phyloP scores from a whole-genome alignment of 208 protist species.

The Phytomonas sp. region DNA sequence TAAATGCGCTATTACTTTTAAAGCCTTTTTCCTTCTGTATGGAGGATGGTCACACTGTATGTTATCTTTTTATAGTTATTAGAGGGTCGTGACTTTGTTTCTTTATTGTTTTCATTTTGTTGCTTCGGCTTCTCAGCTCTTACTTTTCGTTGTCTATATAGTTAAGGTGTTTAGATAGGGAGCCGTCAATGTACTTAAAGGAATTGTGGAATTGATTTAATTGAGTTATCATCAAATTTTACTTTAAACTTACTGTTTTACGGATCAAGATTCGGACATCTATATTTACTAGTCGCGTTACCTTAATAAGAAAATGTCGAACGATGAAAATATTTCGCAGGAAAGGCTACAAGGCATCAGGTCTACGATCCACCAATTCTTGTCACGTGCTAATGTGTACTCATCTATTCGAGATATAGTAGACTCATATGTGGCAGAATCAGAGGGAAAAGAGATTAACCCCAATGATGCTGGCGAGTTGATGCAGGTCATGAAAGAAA shows the following conservation, averaged over 20 bases:
- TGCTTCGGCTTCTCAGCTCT: neutral
- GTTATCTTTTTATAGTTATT: neutral
- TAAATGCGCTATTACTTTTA: constrained; percentile 4
- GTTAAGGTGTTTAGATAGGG: neutral
- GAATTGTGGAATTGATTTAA: neutral
- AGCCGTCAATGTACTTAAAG: neutral
- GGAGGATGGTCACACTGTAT: neutral
- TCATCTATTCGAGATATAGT: constrained; percentile 84
- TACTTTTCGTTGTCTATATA: neutral
- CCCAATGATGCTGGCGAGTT: constrained; percentile 51
- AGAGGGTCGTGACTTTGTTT: neutral
- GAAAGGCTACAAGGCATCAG: constrained; percentile 33
- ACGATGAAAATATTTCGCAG: constrained; percentile 17
- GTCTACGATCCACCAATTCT: constrained; percentile 70
- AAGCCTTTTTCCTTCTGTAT: constrained; percentile 1
- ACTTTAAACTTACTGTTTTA: neutral
- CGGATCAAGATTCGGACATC: neutral
- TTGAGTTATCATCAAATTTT: neutral
- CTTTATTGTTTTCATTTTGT: constrained; percentile 7
- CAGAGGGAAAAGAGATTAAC: constrained; percentile 25
- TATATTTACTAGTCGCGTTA: neutral
- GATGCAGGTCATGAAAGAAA: constrained; percentile 79
- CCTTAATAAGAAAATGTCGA: constrained; percentile 9
- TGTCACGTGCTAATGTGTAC: constrained; percentile 81
- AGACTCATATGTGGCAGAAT: constrained; percentile 69